A percentile compares a stretch with the other conserved stretches of the same genome.
These are phyloP conservation scores for Mycosphaerella arachidis DNA, from an alignment of 2,329 filamentous ascomycete species.

Conservation along the genomic window DNA sequence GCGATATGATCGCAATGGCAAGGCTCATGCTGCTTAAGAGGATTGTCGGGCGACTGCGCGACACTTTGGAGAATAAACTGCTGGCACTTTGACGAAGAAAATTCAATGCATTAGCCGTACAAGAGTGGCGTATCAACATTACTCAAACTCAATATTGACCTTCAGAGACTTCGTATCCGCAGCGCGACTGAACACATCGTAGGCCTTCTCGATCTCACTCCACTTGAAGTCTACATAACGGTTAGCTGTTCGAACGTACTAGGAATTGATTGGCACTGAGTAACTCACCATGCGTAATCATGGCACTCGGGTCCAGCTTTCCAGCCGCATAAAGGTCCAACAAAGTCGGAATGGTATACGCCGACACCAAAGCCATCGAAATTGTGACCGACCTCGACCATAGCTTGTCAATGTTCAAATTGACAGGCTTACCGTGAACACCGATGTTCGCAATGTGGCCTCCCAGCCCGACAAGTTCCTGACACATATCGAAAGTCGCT, in stretches of 20 bases:
- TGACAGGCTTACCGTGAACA: conserved; percentile 52
- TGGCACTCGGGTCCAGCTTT: conserved; percentile 21
- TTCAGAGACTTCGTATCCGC: no score
- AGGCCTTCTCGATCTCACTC: background rate
- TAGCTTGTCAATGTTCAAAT: conserved; percentile 50
- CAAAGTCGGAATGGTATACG: conserved; percentile 26
- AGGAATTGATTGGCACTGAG: background rate
- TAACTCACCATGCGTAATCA: conserved; percentile 26
- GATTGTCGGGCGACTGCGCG: no score
- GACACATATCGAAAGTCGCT: conserved; percentile 48
- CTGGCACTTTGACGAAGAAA: no score
- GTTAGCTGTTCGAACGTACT: no score
- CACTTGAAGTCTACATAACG: background rate
- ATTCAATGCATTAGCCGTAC: no score
- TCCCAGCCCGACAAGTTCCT: conserved; percentile 51
- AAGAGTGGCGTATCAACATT: no score
- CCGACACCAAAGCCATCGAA: conserved; percentile 25
- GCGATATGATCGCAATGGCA: background rate
- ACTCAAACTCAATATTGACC: no score
- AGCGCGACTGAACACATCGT: no score
- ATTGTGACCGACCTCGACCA: conserved; percentile 48
- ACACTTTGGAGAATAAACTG: no score
- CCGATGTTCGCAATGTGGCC: conserved; percentile 56
- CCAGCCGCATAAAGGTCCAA: conserved; percentile 23
- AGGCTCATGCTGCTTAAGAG: background rate